Evolutionary conservation across 305 asterid genomes (phyloP).

Genomic region (Coffea humblotiana): DNA sequence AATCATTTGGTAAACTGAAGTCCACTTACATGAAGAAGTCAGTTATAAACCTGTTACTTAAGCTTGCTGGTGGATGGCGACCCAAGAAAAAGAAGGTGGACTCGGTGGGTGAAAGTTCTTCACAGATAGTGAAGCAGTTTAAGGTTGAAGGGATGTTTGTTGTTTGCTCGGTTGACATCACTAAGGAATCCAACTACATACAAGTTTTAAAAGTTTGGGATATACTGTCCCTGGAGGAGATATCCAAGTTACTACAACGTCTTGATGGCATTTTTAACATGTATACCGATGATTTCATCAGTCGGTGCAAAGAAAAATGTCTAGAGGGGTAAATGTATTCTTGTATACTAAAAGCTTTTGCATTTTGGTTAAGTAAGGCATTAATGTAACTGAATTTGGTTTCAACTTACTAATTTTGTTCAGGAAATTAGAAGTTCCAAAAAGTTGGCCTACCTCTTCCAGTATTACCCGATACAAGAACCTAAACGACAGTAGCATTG

Average conservation of each 20-base stretch:
- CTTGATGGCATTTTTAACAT: slow-evolving; percentile 49
- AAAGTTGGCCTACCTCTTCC: slow-evolving; percentile 40
- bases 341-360: neutral
- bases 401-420: slow-evolving; percentile 1
- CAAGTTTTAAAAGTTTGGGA: slow-evolving; percentile 77
- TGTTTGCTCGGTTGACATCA: slow-evolving; percentile 57
- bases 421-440: slow-evolving; percentile 70
- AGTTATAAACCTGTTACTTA: slow-evolving; percentile 42
- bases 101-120: slow-evolving; percentile 40
- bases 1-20: slow-evolving; percentile 46
- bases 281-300: slow-evolving; percentile 58
- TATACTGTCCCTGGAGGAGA: slow-evolving; percentile 46
- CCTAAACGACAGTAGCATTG: slow-evolving; percentile 14
- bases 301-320: slow-evolving; percentile 49
- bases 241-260: slow-evolving; percentile 42
- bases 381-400: neutral
- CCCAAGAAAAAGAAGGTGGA: slow-evolving; percentile 57
- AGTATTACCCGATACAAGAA: slow-evolving; percentile 46
- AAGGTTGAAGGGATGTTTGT: slow-evolving; percentile 47
- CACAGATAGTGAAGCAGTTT: slow-evolving; percentile 49
- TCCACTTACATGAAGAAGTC: slow-evolving; percentile 35
- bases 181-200: slow-evolving; percentile 37
- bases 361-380: neutral
- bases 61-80: slow-evolving; percentile 73
- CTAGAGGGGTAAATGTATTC: slow-evolving; percentile 51